A percentile compares a stretch with the other conserved stretches of the same genome.
Conservation (phyloP, 2,329 filamentous ascomycete genomes). For the Proliferodiscus dingleyae region DNA sequence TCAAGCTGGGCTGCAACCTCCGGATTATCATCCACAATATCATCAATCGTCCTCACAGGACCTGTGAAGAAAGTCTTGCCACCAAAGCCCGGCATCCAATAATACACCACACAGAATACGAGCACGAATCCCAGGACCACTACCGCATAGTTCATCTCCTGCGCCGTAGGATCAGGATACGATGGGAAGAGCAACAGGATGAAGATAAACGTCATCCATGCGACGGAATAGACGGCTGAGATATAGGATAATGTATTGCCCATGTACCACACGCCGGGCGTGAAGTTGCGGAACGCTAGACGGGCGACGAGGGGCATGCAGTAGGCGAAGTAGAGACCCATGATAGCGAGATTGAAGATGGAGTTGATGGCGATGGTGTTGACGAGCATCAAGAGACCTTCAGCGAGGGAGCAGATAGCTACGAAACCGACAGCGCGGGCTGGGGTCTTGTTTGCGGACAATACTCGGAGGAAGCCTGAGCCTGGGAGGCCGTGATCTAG, state of each 20-base stretch:
- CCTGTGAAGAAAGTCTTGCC: constrained; percentile 31
- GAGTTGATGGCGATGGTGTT: constrained; percentile 32
- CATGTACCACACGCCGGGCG: constrained; percentile 30
- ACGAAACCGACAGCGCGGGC: constrained; percentile 29
- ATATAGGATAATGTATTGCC: constrained; percentile 25
- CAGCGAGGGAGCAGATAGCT: constrained; percentile 23
- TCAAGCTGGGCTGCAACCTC: constrained; percentile 6
- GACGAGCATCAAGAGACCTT: constrained; percentile 32
- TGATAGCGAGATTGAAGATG: constrained; percentile 32
- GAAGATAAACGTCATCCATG: constrained; percentile 32
- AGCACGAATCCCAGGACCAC: constrained; percentile 29
- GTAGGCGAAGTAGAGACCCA: constrained; percentile 33
- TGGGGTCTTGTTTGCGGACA: constrained; percentile 28
- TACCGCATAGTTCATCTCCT: constrained; percentile 32
- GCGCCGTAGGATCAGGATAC: constrained; percentile 19
- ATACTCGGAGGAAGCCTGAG: constrained; percentile 26
- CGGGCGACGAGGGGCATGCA: constrained; percentile 31
- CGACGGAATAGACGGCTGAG: constrained; percentile 24
- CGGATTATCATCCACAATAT: constrained; percentile 17
- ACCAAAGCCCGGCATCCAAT: constrained; percentile 26
- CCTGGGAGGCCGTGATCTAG: constrained; percentile 31
- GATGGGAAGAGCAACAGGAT: constrained; percentile 28
- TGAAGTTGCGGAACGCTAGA: constrained; percentile 27
- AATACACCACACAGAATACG: constrained; percentile 30
- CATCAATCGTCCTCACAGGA: constrained; percentile 28